Evolutionary conservation across 768 basidiomycete genomes (phyloP).

Genomic region (Rickenella mellea): DNA sequence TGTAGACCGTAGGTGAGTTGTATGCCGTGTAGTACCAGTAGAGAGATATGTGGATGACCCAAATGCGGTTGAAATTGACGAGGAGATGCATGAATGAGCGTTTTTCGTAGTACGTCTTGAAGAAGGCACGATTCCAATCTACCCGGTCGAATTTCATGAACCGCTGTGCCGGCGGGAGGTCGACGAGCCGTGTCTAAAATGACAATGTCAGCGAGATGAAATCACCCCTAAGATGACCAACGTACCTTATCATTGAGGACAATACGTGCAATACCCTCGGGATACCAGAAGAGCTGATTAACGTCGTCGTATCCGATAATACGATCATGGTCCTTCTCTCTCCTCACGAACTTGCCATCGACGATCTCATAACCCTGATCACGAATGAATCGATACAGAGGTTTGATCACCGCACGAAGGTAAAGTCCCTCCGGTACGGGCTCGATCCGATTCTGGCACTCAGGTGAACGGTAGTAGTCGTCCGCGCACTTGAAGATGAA

Average conservation of each 20-base stretch:
- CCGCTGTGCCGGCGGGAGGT: slow-evolving; percentile 81
- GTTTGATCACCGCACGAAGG: slow-evolving; percentile 82
- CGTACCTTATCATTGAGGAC: slow-evolving; percentile 77
- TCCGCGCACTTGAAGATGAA: slow-evolving; percentile 99
- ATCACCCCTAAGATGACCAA: not conserved
- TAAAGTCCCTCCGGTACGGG: slow-evolving; percentile 95
- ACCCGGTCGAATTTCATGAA: slow-evolving; percentile 97
- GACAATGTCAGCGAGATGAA: not conserved
- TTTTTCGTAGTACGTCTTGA: slow-evolving; percentile 98
- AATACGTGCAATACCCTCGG: slow-evolving; percentile 93
- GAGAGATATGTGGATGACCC: slow-evolving; percentile 93
- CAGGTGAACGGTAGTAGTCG: slow-evolving; percentile 98
- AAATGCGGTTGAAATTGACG: slow-evolving; percentile 99
- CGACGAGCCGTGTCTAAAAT: slow-evolving; percentile 75
- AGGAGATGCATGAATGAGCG: slow-evolving; percentile 94
- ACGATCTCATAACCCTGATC: slow-evolving; percentile 97
- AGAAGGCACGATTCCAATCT: slow-evolving; percentile 94
- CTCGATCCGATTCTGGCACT: slow-evolving; percentile 88
- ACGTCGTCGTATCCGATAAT: slow-evolving; percentile 99
- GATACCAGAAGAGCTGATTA: slow-evolving; percentile 99
- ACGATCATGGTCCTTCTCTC: slow-evolving; percentile 86
- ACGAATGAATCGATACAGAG: slow-evolving; percentile 90
- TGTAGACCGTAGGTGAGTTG: slow-evolving; percentile 85
- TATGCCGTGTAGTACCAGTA: slow-evolving; percentile 96
- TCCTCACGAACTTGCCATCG: slow-evolving; percentile 88